Percentiles rank a stretch among this genome's conserved stretches.
Conservation (phyloP, 176 grass and related monocot species). For the Juncus effusus region DNA sequence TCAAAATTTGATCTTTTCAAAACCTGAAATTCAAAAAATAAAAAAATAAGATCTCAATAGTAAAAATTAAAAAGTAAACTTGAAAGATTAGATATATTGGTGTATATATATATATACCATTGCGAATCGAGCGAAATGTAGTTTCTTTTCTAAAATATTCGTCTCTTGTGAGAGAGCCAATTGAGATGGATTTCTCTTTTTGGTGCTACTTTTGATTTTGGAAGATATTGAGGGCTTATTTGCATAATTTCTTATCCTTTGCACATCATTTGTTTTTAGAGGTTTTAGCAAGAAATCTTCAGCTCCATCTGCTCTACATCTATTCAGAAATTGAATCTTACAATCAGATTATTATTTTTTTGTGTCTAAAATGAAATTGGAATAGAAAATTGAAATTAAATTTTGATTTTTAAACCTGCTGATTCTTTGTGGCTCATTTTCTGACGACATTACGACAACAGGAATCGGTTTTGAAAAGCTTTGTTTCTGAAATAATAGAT, state of each 20-base stretch:
- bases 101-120: conserved; percentile 36
- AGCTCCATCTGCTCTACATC: conserved; percentile 54
- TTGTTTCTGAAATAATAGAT: conserved; percentile 48
- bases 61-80: not conserved
- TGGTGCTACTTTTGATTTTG: conserved; percentile 22
- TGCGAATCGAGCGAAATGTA: conserved; percentile 46
- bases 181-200: conserved; percentile 21
- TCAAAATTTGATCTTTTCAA: conserved; percentile 51
- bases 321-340: not conserved
- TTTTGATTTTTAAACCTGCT: conserved; percentile 49
- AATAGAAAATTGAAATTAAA: conserved; percentile 2
- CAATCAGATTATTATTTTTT: not conserved
- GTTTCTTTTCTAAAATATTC: conserved; percentile 31
- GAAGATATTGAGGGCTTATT: conserved; percentile 9
- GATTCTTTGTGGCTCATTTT: conserved; percentile 95
- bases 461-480: conserved; percentile 69
- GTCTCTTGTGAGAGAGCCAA: conserved; percentile 18
- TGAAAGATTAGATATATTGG: not conserved
- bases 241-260: conserved; percentile 61
- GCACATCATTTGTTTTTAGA: conserved; percentile 73
- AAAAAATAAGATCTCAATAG: not conserved
- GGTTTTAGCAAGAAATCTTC: conserved; percentile 93
- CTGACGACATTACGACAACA: conserved; percentile 97
- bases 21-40: conserved; percentile 35
- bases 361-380: conserved; percentile 5